These are phyloP conservation scores for Talaromyces rugulosus DNA, from an alignment of 2,329 filamentous ascomycete species.

Conservation along the genomic window DNA sequence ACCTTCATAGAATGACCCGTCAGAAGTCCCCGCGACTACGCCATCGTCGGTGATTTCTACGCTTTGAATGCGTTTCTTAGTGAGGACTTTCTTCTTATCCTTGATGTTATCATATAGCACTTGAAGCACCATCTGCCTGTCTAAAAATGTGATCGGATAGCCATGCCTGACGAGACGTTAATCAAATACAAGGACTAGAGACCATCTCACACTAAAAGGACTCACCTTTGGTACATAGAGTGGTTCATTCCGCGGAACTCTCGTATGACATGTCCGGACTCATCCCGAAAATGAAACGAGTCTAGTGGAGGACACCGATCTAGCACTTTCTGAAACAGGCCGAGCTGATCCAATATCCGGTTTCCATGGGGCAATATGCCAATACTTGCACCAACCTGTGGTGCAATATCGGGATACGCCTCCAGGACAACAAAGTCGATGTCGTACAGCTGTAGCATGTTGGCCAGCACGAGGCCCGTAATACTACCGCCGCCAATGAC, in stretches of 20 bases:
- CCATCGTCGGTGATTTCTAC: constrained; percentile 19
- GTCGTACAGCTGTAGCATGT: constrained; percentile 40
- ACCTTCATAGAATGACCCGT: constrained; percentile 18
- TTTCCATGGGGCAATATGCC: constrained; percentile 41
- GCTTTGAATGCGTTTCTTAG: constrained; percentile 22
- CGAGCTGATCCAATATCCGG: constrained; percentile 51
- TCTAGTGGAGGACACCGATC: not conserved
- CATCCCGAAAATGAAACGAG: not conserved
- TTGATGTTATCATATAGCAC: constrained; percentile 16
- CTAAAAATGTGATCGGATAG: constrained; percentile 17
- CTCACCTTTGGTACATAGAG: not conserved
- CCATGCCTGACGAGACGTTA: too few relatives aligned
- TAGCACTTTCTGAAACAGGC: constrained; percentile 28
- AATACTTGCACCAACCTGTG: constrained; percentile 47
- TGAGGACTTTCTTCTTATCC: constrained; percentile 28
- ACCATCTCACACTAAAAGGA: too few relatives aligned
- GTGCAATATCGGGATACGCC: constrained; percentile 26
- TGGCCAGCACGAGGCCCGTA: constrained; percentile 45
- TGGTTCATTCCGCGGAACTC: not conserved
- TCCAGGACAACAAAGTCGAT: constrained; percentile 52
- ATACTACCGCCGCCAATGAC: constrained; percentile 50
- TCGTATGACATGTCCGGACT: not conserved
- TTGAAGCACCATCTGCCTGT: constrained; percentile 18
- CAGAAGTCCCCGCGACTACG: not conserved
- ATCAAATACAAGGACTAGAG: too few relatives aligned